Base-by-base conservation (phyloP, 306 rosid species). In the Castanea mollissima region DNA sequence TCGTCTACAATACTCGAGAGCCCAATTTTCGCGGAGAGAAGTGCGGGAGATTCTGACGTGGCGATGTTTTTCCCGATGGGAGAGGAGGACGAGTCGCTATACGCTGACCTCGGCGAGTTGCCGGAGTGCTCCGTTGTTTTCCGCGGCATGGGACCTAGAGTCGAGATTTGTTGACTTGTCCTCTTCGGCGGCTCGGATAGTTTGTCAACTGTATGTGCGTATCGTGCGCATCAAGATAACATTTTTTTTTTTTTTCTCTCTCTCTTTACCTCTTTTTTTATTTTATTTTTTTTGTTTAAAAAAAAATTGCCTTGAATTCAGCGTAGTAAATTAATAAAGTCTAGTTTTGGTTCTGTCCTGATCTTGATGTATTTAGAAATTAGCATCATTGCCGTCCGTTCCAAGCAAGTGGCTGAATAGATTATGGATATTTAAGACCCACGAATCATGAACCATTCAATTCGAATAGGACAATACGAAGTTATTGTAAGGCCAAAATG, bases 51-150 rank as follows among this genome's bases (percentile, higher is more conserved):
- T 2, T 79, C 54, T 46, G 90, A 85, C 76, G 75, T 80, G 83
- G 90, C 82, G 4, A 72, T 86, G 83, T 60, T 90, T 25, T 49
- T 95, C 73, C 98, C 98, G 1, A 90, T 95, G 99, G 69, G 89
- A 38, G 98, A 89, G 64, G 98, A 95, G 84, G 99, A 95, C 51
- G 99, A 91, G 72, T 87, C 87, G 16, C 87, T 95, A 0, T 95
- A 87, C 41, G 99, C 98, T 4, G 99, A 95, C 69, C 93, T 95
- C 4, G 99, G 91, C 1, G 99, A 95, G 87, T 71, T 95, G 76
- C 99, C 99, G 69, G 99, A 93, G 85, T 92, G 93, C 74, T 87
- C 95, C 0, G 27, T 86, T 0, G 97, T 94, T 41, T 92, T 94
- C 83, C 89, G 74, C 5, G 89, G 85, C 35, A 89, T 80, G 87